These are phyloP conservation scores for Plectosphaerella plurivora DNA, from an alignment of 2,329 filamentous ascomycete species.

Conservation along the genomic window DNA sequence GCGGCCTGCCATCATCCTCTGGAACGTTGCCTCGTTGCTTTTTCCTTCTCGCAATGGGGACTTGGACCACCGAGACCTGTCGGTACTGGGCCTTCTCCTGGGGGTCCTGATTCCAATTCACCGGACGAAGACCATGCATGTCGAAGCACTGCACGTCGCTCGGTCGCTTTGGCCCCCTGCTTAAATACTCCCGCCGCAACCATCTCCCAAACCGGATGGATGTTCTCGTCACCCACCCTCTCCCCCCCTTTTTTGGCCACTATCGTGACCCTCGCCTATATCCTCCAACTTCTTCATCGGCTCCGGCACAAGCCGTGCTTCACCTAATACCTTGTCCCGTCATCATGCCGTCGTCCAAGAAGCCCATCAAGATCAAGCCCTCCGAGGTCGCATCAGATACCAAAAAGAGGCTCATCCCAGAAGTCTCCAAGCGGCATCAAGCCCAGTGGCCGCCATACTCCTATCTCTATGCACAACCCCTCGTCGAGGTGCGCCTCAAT, in stretches of 20 bases:
- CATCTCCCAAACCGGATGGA: too few relatives aligned
- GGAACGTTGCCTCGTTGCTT: slow-evolving; percentile 7
- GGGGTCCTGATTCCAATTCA: too few relatives aligned
- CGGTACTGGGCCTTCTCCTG: too few relatives aligned
- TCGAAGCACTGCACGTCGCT: too few relatives aligned
- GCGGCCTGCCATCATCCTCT: neutral
- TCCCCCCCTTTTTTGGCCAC: neutral
- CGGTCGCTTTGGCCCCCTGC: too few relatives aligned
- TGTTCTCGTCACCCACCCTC: neutral
- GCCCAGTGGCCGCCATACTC: slow-evolving; percentile 54
- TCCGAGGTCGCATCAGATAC: slow-evolving; percentile 70
- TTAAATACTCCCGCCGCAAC: too few relatives aligned
- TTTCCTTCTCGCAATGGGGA: slow-evolving; percentile 3
- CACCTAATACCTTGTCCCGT: neutral
- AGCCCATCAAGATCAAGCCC: slow-evolving; percentile 53
- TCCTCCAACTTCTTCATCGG: too few relatives aligned
- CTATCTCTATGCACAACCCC: slow-evolving; percentile 49
- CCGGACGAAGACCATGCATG: neutral
- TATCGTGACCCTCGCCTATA: too few relatives aligned
- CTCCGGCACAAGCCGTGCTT: neutral
- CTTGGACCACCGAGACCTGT: neutral
- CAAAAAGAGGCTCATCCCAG: slow-evolving; percentile 65
- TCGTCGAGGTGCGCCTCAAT: slow-evolving; percentile 39
- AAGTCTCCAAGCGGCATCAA: slow-evolving; percentile 53
- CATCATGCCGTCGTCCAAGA: slow-evolving; percentile 13